Evolutionary conservation across 2,329 filamentous ascomycete genomes (phyloP).

Genomic region (Blumeriella jaapii): DNA sequence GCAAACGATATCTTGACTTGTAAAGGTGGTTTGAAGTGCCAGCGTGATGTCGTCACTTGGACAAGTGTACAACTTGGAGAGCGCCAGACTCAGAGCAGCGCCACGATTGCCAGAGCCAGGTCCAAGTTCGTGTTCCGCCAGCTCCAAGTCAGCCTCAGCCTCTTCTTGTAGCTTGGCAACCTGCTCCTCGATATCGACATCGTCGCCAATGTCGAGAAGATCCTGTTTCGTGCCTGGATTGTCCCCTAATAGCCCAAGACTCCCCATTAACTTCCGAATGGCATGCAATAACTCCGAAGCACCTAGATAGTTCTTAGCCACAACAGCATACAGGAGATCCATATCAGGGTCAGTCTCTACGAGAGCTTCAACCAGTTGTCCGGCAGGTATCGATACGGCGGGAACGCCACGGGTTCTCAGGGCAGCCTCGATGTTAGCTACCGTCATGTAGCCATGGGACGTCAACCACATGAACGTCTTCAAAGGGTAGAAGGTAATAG

Average conservation of each 20-base stretch:
- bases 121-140: conserved; percentile 56
- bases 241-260: conserved; percentile 43
- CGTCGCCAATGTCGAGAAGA: conserved; percentile 21
- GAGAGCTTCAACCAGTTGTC: conserved; percentile 51
- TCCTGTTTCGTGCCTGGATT: conserved; percentile 15
- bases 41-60: conserved; percentile 47
- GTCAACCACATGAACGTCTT: conserved; percentile 47
- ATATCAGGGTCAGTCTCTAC: conserved; percentile 57
- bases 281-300: conserved; percentile 55
- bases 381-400: conserved; percentile 35
- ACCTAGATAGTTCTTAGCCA: conserved; percentile 54
- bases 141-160: conserved; percentile 52
- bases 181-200: conserved; percentile 29
- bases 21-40: conserved; percentile 51
- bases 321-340: conserved; percentile 52
- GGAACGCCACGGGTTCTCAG: conserved; percentile 36
- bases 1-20: conserved; percentile 56
- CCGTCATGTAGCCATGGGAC: conserved; percentile 47
- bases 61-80: conserved; percentile 58
- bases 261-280: conserved; percentile 56
- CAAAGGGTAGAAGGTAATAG: conserved; percentile 34
- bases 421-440: conserved; percentile 46
- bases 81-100: conserved; percentile 53
- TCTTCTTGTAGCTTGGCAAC: conserved; percentile 42
- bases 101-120: conserved; percentile 52